Evolutionary conservation across 2,329 filamentous ascomycete species (phyloP).

Genomic region (Corynespora cassiicola): DNA sequence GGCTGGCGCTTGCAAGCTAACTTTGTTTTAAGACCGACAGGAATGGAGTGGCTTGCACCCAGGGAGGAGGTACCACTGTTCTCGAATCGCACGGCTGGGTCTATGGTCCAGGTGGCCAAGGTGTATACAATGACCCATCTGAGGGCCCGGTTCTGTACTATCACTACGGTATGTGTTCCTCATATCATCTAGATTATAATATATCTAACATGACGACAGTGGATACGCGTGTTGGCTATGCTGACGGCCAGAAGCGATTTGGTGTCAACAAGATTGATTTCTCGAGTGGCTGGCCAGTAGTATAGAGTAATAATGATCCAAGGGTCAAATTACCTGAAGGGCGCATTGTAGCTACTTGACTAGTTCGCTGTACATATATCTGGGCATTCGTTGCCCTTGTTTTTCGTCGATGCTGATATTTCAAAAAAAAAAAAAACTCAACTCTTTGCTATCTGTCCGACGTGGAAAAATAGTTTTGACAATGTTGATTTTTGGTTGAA

Average conservation of each 20-base stretch:
- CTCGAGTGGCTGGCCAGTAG: conserved; percentile 57
- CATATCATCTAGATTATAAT: not conserved
- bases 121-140: conserved; percentile 59
- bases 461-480: no score
- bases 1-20: conserved; percentile 2
- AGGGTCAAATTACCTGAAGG: no score
- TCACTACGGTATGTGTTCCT: conserved; percentile 56
- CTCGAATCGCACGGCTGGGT: conserved; percentile 65
- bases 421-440: no score
- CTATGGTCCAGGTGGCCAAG: conserved; percentile 72
- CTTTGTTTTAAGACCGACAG: conserved; percentile 55
- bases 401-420: no score
- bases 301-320: no score
- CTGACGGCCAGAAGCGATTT: conserved; percentile 58
- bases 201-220: conserved; percentile 41
- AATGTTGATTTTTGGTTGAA: no score
- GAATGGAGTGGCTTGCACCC: conserved; percentile 59
- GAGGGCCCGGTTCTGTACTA: conserved; percentile 66
- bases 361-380: conserved; percentile 3
- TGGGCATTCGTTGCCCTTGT: no score
- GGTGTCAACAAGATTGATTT: conserved; percentile 60
- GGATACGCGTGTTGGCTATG: conserved; percentile 60
- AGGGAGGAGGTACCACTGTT: conserved; percentile 66
- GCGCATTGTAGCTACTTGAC: conserved; percentile 11
- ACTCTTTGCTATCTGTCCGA: no score